A percentile compares a stretch with the other conserved stretches of the same genome.
Evolutionary conservation across 2,329 filamentous ascomycete genomes (phyloP).

Genomic region (Parasarocladium wereldwijsianum): DNA sequence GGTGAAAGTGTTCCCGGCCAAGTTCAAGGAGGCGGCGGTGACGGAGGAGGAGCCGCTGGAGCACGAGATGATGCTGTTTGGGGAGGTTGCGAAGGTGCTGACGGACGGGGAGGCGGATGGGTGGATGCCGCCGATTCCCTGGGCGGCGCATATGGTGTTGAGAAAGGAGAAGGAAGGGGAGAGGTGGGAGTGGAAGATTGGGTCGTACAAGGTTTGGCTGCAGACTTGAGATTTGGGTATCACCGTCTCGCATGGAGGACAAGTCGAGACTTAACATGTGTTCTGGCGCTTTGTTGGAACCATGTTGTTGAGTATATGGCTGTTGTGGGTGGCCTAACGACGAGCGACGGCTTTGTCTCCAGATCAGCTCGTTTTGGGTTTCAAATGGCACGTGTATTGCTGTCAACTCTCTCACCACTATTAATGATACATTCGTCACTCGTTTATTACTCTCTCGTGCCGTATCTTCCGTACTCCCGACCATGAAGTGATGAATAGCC

Average conservation of each 20-base stretch:
- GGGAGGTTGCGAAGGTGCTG: constrained; percentile 9
- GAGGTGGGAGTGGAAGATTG: constrained; percentile 18
- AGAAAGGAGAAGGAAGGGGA: constrained; percentile 10
- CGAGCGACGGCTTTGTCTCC: no score
- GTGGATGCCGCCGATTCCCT: constrained; percentile 14
- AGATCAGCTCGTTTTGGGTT: no score
- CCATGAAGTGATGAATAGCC: no score
- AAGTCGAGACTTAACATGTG: no score
- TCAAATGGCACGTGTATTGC: no score
- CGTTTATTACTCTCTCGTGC: no score
- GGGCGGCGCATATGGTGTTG: constrained; percentile 18
- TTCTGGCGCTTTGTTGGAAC: no score
- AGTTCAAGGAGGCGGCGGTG: constrained; percentile 13
- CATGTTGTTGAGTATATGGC: no score
- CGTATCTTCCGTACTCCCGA: no score
- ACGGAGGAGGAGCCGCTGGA: constrained; percentile 4
- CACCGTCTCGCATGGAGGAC: neutral
- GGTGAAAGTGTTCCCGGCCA: constrained; percentile 25
- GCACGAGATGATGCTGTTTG: constrained; percentile 11
- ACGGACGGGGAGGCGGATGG: constrained; percentile 13
- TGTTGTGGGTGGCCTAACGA: no score
- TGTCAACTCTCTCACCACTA: no score
- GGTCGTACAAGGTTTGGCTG: constrained; percentile 17
- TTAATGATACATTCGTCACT: no score
- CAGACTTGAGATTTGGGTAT: constrained; percentile 11